phyloP scores from a whole-genome alignment of 129 eudicot genomes.

The Lactuca saligna region DNA sequence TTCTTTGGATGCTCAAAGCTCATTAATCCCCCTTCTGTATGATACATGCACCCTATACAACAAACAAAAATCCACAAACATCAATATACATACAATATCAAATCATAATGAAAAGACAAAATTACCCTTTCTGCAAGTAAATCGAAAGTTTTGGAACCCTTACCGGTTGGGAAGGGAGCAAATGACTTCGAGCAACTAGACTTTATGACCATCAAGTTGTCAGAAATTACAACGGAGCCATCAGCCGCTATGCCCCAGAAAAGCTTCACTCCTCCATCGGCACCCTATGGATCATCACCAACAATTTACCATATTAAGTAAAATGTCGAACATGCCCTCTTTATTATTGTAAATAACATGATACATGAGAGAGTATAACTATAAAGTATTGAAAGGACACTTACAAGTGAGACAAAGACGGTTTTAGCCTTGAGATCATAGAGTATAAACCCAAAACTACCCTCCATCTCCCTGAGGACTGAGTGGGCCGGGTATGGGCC shows the following conservation, averaged over 20 bases:
- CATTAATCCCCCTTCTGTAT: slow-evolving; percentile 66
- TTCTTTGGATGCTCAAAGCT: slow-evolving; percentile 82
- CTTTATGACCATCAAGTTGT: slow-evolving; percentile 53
- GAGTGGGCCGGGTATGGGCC: slow-evolving; percentile 79
- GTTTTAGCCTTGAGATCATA: slow-evolving; percentile 56
- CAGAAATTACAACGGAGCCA: slow-evolving; percentile 77
- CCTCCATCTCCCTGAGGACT: slow-evolving; percentile 70
- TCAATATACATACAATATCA: not conserved
- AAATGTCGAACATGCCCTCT: not conserved
- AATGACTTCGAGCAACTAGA: slow-evolving; percentile 75
- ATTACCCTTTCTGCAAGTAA: not conserved
- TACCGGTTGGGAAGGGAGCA: slow-evolving; percentile 94
- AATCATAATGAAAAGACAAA: too few relatives aligned
- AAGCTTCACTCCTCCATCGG: slow-evolving; percentile 57
- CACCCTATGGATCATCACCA: slow-evolving; percentile 37
- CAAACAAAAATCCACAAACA: not conserved
- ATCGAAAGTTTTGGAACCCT: not conserved
- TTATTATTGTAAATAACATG: not conserved
- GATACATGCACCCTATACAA: slow-evolving; percentile 77
- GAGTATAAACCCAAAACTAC: slow-evolving; percentile 66
- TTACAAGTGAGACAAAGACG: slow-evolving; percentile 61
- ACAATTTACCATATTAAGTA: not conserved
- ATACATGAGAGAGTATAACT: not conserved
- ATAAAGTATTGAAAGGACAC: not conserved
- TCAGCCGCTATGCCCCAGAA: slow-evolving; percentile 72